Evolutionary conservation across 2,329 filamentous ascomycete species (phyloP), one percentile per base, ranked within the genome.

Genomic region (Neocatenulostroma microsporum): DNA sequence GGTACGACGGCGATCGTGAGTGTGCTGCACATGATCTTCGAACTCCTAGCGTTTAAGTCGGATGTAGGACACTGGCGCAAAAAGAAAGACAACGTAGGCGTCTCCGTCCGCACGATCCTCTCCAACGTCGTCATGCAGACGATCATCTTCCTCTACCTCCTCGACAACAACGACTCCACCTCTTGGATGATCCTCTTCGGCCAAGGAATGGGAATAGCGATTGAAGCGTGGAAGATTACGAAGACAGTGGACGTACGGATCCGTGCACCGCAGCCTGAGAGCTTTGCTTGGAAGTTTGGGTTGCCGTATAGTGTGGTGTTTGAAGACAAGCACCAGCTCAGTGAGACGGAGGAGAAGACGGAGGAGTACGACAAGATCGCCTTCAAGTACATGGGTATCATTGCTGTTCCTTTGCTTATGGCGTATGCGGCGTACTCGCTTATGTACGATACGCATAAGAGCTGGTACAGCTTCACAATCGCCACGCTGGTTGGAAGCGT

Each of bases 41-140:
- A 98, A 64, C 88, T 84, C 56, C 75, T 98, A 21, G 91, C 91
- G 2, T 98, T 98, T 69, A 94, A 94, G 56, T 94, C 83, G 58
- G 91, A 98, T 59, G 94, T 98, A 59, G 72, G 87, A 32, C 91
- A 98, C 65, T 98, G 91, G 78, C 85, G 88, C 58, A 95, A 96
- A 71, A 98, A 98, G 81, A 98, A 98, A 72, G 93, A 96, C 67
- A 91, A 94, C 41, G 84, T 98, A 19, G 91, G 91, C 46, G 94
- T 94, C 30, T 95, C 88, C 1, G 83, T 98, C 42, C 86, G 91
- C 39, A 93, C 89, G 21, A 98, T 98, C 55, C 70, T 98, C 39
- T 87, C 85, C 59, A 98, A 96, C 56, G 88, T 96, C 44, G 88
- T 96, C 62, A 98, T 98, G 91, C 91, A 98, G 63, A 63, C 74